These are phyloP conservation scores for Rhizoclosmatium globosum DNA, from an alignment of 192 early-diverging fungal species.

Conservation along the genomic window DNA sequence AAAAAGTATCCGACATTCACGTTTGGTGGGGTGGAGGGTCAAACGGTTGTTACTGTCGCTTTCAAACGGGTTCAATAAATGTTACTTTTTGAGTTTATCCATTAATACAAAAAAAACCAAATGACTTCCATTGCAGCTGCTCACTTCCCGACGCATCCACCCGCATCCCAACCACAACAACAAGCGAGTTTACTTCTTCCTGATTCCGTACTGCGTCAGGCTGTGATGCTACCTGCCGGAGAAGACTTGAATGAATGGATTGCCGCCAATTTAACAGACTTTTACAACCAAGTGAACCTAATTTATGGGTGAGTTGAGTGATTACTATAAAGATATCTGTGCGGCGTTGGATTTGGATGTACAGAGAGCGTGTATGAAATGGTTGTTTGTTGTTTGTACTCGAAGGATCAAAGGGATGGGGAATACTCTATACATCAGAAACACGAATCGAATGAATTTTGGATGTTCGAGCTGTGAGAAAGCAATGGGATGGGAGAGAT, in stretches of 20 bases:
- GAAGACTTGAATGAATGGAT: conserved; percentile 93
- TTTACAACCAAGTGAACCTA: conserved; percentile 97
- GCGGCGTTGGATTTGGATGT: too few relatives aligned
- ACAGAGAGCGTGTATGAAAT: too few relatives aligned
- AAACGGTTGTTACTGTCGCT: conserved; percentile 85
- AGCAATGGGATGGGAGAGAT: too few relatives aligned
- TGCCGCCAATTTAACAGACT: conserved; percentile 92
- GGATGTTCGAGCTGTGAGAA: too few relatives aligned
- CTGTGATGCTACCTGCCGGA: conserved; percentile 85
- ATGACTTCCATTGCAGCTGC: not conserved
- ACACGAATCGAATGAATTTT: too few relatives aligned
- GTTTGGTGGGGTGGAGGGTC: conserved; percentile 91
- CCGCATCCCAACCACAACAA: not conserved
- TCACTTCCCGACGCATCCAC: not conserved
- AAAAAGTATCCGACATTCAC: conserved; percentile 85
- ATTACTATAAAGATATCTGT: too few relatives aligned
- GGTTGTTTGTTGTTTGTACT: too few relatives aligned
- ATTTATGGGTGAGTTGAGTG: conserved; percentile 74
- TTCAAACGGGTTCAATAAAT: too few relatives aligned
- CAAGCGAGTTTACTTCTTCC: conserved; percentile 19
- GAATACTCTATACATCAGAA: too few relatives aligned
- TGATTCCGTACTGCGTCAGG: conserved; percentile 62
- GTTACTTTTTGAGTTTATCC: too few relatives aligned
- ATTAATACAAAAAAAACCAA: too few relatives aligned
- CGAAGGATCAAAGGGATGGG: too few relatives aligned